A percentile compares a stretch with the other conserved stretches of the same genome.
phyloP scores from a whole-genome alignment of 1,139 yeast species.

The Maudiozyma humilis region DNA sequence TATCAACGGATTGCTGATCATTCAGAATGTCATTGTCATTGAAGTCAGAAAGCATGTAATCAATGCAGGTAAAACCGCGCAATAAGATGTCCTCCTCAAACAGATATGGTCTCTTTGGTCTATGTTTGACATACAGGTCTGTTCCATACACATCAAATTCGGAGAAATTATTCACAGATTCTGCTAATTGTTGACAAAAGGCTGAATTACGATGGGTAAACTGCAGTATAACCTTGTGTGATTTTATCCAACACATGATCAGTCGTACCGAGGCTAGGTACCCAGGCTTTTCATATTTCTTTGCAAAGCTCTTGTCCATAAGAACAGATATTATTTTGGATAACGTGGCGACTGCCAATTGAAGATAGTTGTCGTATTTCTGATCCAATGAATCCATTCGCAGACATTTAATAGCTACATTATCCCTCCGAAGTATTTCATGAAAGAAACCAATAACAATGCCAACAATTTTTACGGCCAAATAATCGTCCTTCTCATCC shows the following conservation, averaged over 20 bases:
- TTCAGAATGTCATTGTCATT: slow-evolving; percentile 39
- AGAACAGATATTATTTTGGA: slow-evolving; percentile 12
- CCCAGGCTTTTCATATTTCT: slow-evolving; percentile 11
- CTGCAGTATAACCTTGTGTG: slow-evolving; percentile 36
- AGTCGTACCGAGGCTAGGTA: slow-evolving; percentile 35
- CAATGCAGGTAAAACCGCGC: slow-evolving; percentile 49
- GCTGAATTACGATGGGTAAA: slow-evolving; percentile 32
- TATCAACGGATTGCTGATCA: slow-evolving; percentile 21
- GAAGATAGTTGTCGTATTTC: slow-evolving; percentile 9
- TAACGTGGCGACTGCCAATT: slow-evolving; percentile 14
- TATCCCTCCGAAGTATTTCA: neutral
- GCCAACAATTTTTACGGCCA: slow-evolving; percentile 1
- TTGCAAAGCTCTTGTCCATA: slow-evolving; percentile 11
- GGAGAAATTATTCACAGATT: slow-evolving; percentile 29
- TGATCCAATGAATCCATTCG: neutral
- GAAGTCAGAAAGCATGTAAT: slow-evolving; percentile 49
- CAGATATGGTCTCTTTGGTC: slow-evolving; percentile 41
- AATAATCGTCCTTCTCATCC: too few relatives aligned
- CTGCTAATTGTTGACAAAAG: slow-evolving; percentile 32
- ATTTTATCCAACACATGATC: slow-evolving; percentile 44
- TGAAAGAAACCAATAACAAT: slow-evolving; percentile 7
- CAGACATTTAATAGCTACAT: neutral
- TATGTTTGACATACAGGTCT: neutral
- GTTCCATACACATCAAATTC: slow-evolving; percentile 6
- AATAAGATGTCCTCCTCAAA: slow-evolving; percentile 55